Evolutionary conservation across 805 yeast species (phyloP), one percentile per base, ranked within the genome.

Genomic region (Saturnispora mendoncae): DNA sequence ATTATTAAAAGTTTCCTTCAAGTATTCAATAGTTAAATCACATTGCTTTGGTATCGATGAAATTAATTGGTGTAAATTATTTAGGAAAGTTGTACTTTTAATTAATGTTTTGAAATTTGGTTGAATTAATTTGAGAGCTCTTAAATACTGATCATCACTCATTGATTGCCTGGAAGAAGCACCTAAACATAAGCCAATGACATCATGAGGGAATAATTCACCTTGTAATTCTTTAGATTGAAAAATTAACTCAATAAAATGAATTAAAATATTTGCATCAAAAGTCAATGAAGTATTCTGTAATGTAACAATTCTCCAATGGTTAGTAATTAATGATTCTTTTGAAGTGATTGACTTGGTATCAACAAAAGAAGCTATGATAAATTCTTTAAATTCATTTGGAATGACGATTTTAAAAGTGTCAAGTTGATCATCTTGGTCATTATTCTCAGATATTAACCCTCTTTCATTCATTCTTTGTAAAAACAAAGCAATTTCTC

Each of bases 291-390:
- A 49, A 6, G 69, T 60, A 47, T 62, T 51, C 31, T 60, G 65
- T 29, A 76, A 51, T 14, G 77, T 47, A 2, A 65, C 47, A 12
- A 73, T 47, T 54, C 75, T 68, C 83, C 84, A 77, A 50, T 69
- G 70, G 4, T 72, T 50, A 5, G 69, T 70, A 20, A 62, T 53
- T 8, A 55, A 38, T 13, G 45, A 45, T 14, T 49, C 46, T 5
- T 45, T 36, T n/a, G 31, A 32, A 5, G 19, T 15, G 12, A 45
- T 29, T 3, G 39, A 20, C 36, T 45, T 41, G 46, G 43, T 30
- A 39, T 47, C 30, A 46, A 38, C 44, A 23, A 60, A 53, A 4
- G 53, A 53, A 3, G 48, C 46, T 24, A 65, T 50, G 14, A 66
- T 51, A 6, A 47, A 53, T 3, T 56, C 40, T 32, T 54, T 55